Percentiles rank a stretch among this genome's conserved stretches.
phyloP scores from a whole-genome alignment of 768 basidiomycete species.

The Rossbeevera mucosa region DNA sequence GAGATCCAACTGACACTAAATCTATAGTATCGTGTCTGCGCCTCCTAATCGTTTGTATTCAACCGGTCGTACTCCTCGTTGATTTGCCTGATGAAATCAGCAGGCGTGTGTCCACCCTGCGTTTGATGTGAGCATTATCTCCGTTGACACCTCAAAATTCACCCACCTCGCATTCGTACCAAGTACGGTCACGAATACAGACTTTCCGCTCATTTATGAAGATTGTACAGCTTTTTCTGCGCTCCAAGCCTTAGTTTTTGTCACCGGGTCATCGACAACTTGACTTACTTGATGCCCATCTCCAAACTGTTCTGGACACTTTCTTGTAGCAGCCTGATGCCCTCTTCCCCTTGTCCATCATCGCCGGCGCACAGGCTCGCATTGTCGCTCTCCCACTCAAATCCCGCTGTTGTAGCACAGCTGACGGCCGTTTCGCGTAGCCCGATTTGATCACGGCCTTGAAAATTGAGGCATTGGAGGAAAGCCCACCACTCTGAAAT shows the following conservation, averaged over 20 bases:
- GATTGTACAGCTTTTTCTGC: slow-evolving; percentile 83
- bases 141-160: slow-evolving; percentile 18
- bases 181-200: slow-evolving; percentile 72
- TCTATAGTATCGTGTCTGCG: slow-evolving; percentile 6
- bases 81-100: slow-evolving; percentile 77
- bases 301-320: slow-evolving; percentile 45
- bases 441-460: slow-evolving; percentile 60
- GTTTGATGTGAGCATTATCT: slow-evolving; percentile 23
- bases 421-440: slow-evolving; percentile 53
- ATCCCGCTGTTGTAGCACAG: slow-evolving; percentile 59
- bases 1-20: slow-evolving; percentile 5
- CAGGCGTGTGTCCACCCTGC: slow-evolving; percentile 67
- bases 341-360: slow-evolving; percentile 59
- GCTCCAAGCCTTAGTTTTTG: slow-evolving; percentile 7
- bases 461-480: slow-evolving; percentile 73
- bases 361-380: slow-evolving; percentile 56
- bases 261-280: not conserved
- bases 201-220: slow-evolving; percentile 63
- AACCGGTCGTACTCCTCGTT: slow-evolving; percentile 65
- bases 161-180: slow-evolving; percentile 76
- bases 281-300: slow-evolving; percentile 55
- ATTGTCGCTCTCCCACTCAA: slow-evolving; percentile 64
- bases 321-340: slow-evolving; percentile 55
- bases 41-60: slow-evolving; percentile 38
- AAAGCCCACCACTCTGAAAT: slow-evolving; percentile 76